phyloP scores from a whole-genome alignment of 352 stramenopile species.

The Globisporangium lucens region DNA sequence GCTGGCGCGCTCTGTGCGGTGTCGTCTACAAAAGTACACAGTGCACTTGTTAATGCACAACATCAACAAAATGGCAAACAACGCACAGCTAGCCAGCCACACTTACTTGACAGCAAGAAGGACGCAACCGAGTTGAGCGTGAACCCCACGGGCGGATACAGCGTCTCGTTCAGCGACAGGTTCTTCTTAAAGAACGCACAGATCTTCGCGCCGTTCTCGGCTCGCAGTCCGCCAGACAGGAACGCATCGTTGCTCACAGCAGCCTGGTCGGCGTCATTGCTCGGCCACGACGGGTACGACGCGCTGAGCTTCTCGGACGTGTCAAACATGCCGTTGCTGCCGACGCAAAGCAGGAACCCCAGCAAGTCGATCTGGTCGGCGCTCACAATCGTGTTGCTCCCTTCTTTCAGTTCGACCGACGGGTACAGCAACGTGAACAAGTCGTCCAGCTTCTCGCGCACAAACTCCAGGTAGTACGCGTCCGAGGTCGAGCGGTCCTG shows the following conservation, averaged over 20 bases:
- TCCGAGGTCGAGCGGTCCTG: constrained; percentile 77
- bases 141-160: constrained; percentile 79
- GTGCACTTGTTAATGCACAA: background rate
- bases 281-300: constrained; percentile 62
- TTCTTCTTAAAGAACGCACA: constrained; percentile 76
- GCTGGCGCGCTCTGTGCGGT: background rate
- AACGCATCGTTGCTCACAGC: constrained; percentile 13
- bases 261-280: constrained; percentile 13
- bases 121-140: constrained; percentile 30
- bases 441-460: constrained; percentile 75
- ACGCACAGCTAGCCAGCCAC: background rate
- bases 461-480: constrained; percentile 76
- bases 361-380: constrained; percentile 70
- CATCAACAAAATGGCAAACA: background rate
- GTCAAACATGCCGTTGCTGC: constrained; percentile 51
- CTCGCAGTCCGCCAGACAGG: constrained; percentile 17
- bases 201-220: constrained; percentile 57
- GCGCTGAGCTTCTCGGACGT: constrained; percentile 56
- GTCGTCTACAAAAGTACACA: constrained; percentile 5
- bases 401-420: constrained; percentile 46
- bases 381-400: constrained; percentile 48
- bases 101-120: constrained; percentile 19
- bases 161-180: constrained; percentile 69
- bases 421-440: constrained; percentile 71
- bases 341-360: constrained; percentile 66